phyloP scores from a whole-genome alignment of 768 basidiomycete species.

The Mrakia frigida region DNA sequence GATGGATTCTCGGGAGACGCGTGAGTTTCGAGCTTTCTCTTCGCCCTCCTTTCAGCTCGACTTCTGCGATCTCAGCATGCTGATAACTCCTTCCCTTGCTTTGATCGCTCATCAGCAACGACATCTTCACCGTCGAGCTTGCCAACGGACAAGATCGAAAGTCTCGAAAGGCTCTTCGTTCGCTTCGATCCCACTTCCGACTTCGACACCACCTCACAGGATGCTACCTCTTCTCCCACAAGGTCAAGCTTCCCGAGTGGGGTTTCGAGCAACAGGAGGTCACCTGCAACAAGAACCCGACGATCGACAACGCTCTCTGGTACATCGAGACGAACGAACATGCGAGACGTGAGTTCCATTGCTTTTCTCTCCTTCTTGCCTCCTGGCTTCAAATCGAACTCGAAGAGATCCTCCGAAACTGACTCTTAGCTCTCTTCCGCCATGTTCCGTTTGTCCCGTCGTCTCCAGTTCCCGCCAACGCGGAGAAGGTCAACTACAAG shows the following conservation, averaged over 20 bases:
- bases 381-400: background rate
- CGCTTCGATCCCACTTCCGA: constrained; percentile 74
- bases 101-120: constrained; percentile 20
- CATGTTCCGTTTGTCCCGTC: no score
- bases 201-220: constrained; percentile 79
- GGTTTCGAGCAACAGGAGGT: constrained; percentile 98
- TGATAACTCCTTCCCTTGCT: no score
- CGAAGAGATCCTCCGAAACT: background rate
- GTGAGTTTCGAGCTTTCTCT: constrained; percentile 16
- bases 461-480: constrained; percentile 60
- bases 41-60: no score
- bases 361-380: no score
- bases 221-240: constrained; percentile 96
- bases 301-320: constrained; percentile 83
- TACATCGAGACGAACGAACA: constrained; percentile 82
- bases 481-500: constrained; percentile 81
- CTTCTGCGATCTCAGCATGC: no score
- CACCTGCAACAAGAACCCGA: constrained; percentile 97
- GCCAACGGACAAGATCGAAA: constrained; percentile 51
- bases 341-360: constrained; percentile 55
- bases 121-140: constrained; percentile 33
- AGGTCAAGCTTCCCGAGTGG: constrained; percentile 97
- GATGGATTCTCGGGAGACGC: constrained; percentile 49
- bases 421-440: background rate
- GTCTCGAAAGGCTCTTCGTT: constrained; percentile 65